Evolutionary conservation across 805 yeast genomes (phyloP).

Genomic region (Candida sphagnicola): DNA sequence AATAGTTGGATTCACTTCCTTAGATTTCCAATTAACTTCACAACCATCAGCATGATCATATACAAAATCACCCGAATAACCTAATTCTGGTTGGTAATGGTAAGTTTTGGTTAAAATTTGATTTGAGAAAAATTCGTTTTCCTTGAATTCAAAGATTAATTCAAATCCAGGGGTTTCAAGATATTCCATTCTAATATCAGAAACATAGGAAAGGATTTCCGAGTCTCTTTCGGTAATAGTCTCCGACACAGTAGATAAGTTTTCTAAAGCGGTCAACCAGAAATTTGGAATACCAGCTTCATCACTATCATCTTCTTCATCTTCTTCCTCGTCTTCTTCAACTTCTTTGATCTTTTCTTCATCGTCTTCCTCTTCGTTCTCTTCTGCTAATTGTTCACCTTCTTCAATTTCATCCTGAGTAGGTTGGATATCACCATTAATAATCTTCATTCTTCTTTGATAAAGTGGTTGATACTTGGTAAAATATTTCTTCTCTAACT

Average conservation of each 20-base stretch:
- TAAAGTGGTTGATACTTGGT: conserved; percentile 72
- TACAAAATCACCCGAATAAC: conserved; percentile 92
- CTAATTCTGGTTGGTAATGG: conserved; percentile 89
- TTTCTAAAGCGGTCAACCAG: conserved; percentile 95
- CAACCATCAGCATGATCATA: conserved; percentile 96
- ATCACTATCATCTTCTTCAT: conserved; percentile 33
- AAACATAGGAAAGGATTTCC: conserved; percentile 68
- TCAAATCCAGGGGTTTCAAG: conserved; percentile 84
- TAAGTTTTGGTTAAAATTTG: conserved; percentile 75
- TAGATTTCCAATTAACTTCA: conserved; percentile 77
- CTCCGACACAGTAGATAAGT: conserved; percentile 74
- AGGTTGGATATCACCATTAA: conserved; percentile 75
- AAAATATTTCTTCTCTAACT: conserved; percentile 77
- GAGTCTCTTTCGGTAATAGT: conserved; percentile 87
- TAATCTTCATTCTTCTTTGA: conserved; percentile 65
- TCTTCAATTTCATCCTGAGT: conserved; percentile 69
- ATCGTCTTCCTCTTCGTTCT: conserved; percentile 39
- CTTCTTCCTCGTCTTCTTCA: conserved; percentile 42
- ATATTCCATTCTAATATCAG: conserved; percentile 74
- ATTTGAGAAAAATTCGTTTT: conserved; percentile 76
- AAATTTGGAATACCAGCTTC: conserved; percentile 84
- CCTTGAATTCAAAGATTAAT: conserved; percentile 73
- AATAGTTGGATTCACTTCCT: conserved; percentile 80
- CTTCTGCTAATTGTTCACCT: conserved; percentile 70
- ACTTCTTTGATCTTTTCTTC: conserved; percentile 33